Evolutionary conservation across 805 yeast species (phyloP), one percentile per base, ranked within the genome.

Genomic region (Starmerella bacillaris): DNA sequence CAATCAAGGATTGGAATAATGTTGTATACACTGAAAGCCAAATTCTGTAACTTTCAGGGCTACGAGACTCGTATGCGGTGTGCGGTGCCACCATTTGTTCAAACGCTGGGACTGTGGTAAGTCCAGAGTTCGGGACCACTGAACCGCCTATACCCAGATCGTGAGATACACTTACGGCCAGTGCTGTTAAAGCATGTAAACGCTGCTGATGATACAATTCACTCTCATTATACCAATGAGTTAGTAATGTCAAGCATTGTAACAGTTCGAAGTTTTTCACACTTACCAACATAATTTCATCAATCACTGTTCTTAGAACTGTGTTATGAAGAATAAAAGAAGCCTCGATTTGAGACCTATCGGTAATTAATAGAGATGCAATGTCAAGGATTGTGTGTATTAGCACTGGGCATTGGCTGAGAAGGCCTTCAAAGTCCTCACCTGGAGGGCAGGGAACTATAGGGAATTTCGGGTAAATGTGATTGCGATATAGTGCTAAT

Each of bases 181-280:
- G 58, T 11, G 69, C 60, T 36, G 71, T 69, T 42, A 79, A 64
- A 35, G 80, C 59, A 50, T 78, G 89, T 43, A 74, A 73, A 32
- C 92, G 68, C 38, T 92, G 69, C 46, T 77, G 78, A 43, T 73
- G 78, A 44, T 78, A 78, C 45, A 78, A 60, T 53, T 80, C 94
- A 0, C 93, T 78, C 3, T 79, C 68, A 44, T 77, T 78, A 51
- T 80, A 82, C 93, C 93, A 83, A 20, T 74, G 54, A 18, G 77
- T 66, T 35, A 77, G 58, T 4, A 78, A 48, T 15, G 77, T 50
- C 33, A 78, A 57, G 15, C 74, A 58, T 51, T 74, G 73, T 27
- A 82, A 57, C 24, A 79, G 54, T 51, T 79, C 84, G 14, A 72
- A 55, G 5, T 73, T 65, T 56, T 79, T 83, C 37, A 69, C 64